phyloP scores from a whole-genome alignment of 169 alveolate genomes.

The Eimeria zaria region DNA sequence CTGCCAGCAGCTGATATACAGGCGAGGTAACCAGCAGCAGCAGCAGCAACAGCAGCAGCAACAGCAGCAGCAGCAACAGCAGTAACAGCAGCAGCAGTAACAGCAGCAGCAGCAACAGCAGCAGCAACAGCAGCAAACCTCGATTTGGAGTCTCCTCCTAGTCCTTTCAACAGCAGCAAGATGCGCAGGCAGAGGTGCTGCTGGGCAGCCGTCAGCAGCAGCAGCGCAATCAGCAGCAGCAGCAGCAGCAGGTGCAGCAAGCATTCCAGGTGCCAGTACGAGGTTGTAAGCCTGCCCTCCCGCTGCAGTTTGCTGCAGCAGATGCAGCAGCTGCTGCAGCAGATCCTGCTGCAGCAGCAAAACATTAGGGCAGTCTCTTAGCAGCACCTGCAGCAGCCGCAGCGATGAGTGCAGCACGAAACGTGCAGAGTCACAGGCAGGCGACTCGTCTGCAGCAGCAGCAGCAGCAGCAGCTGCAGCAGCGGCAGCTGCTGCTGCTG shows the following conservation, averaged over 20 bases:
- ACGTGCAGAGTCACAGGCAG: slow-evolving; percentile 8
- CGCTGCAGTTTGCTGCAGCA: slow-evolving; percentile 46
- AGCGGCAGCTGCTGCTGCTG: background rate
- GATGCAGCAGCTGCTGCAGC: slow-evolving; percentile 50
- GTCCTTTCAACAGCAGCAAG: slow-evolving; percentile 52
- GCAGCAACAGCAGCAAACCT: slow-evolving; percentile 30
- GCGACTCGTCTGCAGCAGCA: slow-evolving; percentile 10
- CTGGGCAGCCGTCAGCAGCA: slow-evolving; percentile 19
- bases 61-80: background rate
- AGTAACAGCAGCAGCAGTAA: background rate
- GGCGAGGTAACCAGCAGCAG: background rate
- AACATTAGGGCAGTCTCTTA: slow-evolving; percentile 26
- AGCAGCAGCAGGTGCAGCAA: slow-evolving; percentile 29
- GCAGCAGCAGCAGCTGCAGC: slow-evolving; percentile 31
- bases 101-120: background rate
- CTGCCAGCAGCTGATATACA: background rate
- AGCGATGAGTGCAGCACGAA: slow-evolving; percentile 40
- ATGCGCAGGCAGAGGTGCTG: slow-evolving; percentile 11
- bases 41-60: slow-evolving; percentile 15
- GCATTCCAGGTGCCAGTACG: slow-evolving; percentile 56
- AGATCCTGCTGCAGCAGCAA: slow-evolving; percentile 57
- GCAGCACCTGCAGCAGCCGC: slow-evolving; percentile 71
- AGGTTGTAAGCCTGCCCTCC: slow-evolving; percentile 31
- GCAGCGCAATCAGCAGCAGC: background rate
- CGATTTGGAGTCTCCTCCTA: background rate